Percentiles rank a stretch among this genome's conserved stretches.
Evolutionary conservation across 164 flowering plant genomes (phyloP).

Genomic region (Magnolia kwangsiensis): DNA sequence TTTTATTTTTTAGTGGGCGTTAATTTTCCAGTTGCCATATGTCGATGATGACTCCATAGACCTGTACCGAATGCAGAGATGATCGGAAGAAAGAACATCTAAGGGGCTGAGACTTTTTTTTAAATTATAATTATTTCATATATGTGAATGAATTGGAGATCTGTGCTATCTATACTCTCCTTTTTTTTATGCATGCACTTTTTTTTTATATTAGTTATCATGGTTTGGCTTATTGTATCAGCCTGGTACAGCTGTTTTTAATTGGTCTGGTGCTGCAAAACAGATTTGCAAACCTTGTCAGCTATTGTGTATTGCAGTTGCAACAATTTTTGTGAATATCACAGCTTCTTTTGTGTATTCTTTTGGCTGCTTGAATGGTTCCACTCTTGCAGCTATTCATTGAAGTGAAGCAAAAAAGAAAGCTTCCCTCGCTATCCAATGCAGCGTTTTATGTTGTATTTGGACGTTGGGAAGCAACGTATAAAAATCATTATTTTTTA

Average conservation of each 20-base stretch:
- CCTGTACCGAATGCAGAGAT: too few species aligned
- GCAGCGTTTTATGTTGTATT: slow-evolving; percentile 5
- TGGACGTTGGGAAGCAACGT: slow-evolving; percentile 23
- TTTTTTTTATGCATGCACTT: not conserved
- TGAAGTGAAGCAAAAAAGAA: slow-evolving; percentile 13
- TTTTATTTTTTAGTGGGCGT: too few species aligned
- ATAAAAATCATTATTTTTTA: not conserved
- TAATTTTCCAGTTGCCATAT: too few species aligned
- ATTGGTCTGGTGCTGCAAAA: too few species aligned
- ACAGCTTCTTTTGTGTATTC: not conserved
- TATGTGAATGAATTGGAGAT: too few species aligned
- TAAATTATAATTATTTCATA: too few species aligned
- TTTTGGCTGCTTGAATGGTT: not conserved
- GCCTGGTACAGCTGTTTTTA: too few species aligned
- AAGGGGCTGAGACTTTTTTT: slow-evolving; percentile 31
- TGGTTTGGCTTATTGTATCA: not conserved
- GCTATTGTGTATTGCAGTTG: not conserved
- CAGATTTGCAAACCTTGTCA: too few species aligned
- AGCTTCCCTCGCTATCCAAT: slow-evolving; percentile 26
- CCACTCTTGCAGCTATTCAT: not conserved
- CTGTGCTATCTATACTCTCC: too few species aligned
- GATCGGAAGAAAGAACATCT: slow-evolving; percentile 3
- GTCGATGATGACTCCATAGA: too few species aligned
- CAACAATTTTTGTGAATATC: not conserved
- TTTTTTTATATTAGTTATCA: not conserved